These are phyloP conservation scores for Collybia sordida DNA, from an alignment of 768 basidiomycete genomes.

Conservation along the genomic window DNA sequence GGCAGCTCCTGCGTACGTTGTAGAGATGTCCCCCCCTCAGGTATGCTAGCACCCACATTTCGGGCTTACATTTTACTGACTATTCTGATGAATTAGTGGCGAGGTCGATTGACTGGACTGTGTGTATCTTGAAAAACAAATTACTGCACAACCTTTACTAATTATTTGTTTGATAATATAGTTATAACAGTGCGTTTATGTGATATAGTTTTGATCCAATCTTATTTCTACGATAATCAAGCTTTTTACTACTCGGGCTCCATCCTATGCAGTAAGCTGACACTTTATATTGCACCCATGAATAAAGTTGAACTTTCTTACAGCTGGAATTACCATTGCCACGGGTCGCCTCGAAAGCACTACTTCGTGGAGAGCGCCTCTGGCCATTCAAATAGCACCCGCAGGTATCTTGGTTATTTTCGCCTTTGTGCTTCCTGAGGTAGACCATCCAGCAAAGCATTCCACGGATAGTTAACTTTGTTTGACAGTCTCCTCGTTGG, in stretches of 20 bases:
- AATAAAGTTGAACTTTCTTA: background rate
- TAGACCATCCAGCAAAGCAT: conserved; percentile 8
- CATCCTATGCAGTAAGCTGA: conserved; percentile 37
- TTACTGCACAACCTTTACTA: too few relatives aligned
- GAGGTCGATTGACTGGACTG: conserved; percentile 50
- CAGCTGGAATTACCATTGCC: conserved; percentile 43
- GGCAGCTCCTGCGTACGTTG: conserved; percentile 47
- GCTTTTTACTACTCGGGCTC: conserved; percentile 48
- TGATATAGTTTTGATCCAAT: conserved; percentile 7
- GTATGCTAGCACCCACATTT: conserved; percentile 13
- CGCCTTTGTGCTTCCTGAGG: conserved; percentile 36
- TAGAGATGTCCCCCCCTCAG: conserved; percentile 60
- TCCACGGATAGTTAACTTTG: background rate
- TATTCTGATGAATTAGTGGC: conserved; percentile 32
- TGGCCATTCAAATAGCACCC: conserved; percentile 52
- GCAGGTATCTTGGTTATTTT: conserved; percentile 36
- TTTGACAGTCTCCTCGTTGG: conserved; percentile 53
- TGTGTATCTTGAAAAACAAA: conserved; percentile 31
- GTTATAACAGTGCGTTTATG: conserved; percentile 32
- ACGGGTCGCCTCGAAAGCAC: conserved; percentile 34
- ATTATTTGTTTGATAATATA: conserved; percentile 1
- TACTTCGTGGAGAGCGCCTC: conserved; percentile 48
- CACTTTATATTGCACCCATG: background rate
- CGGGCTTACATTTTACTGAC: background rate
- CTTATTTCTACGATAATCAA: conserved; percentile 9